Evolutionary conservation across 148 eudicot genomes (phyloP).

Genomic region (Fagopyrum homotropicum): DNA sequence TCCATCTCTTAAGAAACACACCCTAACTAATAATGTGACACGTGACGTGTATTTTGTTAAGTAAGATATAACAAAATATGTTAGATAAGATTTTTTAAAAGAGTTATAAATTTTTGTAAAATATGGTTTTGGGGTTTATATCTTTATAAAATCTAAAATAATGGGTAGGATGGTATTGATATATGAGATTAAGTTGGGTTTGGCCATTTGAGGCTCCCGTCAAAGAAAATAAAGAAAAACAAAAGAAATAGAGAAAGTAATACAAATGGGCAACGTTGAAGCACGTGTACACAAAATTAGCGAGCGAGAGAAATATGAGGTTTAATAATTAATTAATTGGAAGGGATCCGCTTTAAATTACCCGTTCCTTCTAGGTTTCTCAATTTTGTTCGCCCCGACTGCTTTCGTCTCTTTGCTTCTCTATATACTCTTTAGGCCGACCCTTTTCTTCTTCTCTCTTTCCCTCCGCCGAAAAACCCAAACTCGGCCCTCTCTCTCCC

Average conservation of each 20-base stretch:
- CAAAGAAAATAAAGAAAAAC: neutral
- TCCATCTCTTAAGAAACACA: too few relatives aligned
- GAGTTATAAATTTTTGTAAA: too few relatives aligned
- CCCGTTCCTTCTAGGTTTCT: conserved; percentile 13
- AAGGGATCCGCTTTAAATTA: conserved; percentile 9
- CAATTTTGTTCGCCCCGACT: conserved; percentile 4
- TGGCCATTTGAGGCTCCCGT: neutral
- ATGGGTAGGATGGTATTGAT: too few relatives aligned
- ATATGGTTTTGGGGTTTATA: too few relatives aligned
- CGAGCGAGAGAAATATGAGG: neutral
- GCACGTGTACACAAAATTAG: neutral
- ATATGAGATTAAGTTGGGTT: too few relatives aligned
- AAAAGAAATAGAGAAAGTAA: neutral
- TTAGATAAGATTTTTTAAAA: too few relatives aligned
- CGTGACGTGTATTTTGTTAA: too few relatives aligned
- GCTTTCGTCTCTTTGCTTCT: neutral
- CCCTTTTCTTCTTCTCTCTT: conserved; percentile 2
- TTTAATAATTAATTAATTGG: neutral
- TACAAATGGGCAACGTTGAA: neutral
- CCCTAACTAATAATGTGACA: too few relatives aligned
- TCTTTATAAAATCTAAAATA: too few relatives aligned
- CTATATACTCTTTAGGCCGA: conserved; percentile 5
- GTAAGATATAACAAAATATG: too few relatives aligned
- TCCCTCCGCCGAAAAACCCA: conserved; percentile 13
- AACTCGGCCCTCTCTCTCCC: neutral